Base-by-base conservation (phyloP, 306 rosid genomes). In the Oemleria cerasiformis region DNA sequence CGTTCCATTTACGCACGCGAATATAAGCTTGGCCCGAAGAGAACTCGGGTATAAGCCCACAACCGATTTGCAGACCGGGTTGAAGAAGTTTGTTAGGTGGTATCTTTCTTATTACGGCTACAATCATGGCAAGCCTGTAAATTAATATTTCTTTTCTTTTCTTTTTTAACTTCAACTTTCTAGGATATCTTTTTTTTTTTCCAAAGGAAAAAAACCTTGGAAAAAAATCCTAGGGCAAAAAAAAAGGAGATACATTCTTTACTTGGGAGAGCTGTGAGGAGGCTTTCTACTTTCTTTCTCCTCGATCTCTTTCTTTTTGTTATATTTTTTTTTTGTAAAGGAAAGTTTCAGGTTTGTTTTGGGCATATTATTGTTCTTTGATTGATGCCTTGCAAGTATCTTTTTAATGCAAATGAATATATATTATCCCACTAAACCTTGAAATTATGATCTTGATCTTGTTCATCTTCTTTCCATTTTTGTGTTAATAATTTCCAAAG, bases 1-100 rank as follows among this genome's bases (percentile, higher is more conserved):
- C 82, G 98, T 92, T 68, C 98, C 97, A 14, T 92, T 79, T 51
- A 92, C 98, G 0, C 98, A 90, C 45, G 97, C 98, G 9, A 92
- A 92, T 42, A 85, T 86, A 0, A 90, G 88, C 34, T 78, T 38
- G 54, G 98, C 98, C 67, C 79, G 88, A 36, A 78, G 77, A 10
- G 89, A 84, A 64, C 56, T 92, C 79, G 96, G 92, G 81, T 92
- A 90, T 19, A 92, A 84, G 70, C 98, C 98, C 45, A 90, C 92
- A 0, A 92, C 98, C 60, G 96, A 92, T 81, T 85, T 90, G 79
- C 90, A 84, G 75, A 88, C 97, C 80, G 98, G 98, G 79, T 83
- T 92, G 81, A 90, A 85, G 79, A 90, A 92, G 77, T 92, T 92
- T 63, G 98, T 92, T 38, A 79, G 86, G 82, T 92, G 97, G 97